These are phyloP conservation scores for Tulasnella sp. DNA, from an alignment of 768 basidiomycete genomes.

Conservation along the genomic window DNA sequence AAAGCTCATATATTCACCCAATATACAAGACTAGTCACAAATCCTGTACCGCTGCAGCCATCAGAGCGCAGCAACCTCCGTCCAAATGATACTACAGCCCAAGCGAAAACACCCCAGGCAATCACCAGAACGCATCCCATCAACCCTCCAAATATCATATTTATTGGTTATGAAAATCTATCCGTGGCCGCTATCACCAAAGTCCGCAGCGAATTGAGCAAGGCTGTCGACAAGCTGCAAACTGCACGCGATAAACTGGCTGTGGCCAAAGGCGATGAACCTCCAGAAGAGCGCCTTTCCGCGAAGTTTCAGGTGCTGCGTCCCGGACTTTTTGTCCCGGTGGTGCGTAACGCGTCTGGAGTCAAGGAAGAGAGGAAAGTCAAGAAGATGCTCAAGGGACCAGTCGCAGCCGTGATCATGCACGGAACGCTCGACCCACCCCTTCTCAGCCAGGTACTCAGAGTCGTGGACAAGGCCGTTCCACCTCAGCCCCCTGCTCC, in stretches of 20 bases:
- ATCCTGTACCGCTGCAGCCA: neutral
- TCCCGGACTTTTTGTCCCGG: constrained; percentile 12
- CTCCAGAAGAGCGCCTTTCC: neutral
- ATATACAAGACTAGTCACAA: constrained; percentile 7
- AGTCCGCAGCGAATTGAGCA: neutral
- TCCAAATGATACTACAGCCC: neutral
- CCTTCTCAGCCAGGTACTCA: neutral
- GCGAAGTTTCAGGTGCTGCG: constrained; percentile 8
- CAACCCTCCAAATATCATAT: neutral
- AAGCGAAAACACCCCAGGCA: neutral
- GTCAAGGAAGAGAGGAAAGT: constrained; percentile 6
- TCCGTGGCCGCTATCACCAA: constrained; percentile 7
- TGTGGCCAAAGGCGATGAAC: neutral
- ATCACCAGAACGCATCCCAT: neutral
- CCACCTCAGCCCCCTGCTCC: neutral
- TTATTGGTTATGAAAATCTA: constrained; percentile 12
- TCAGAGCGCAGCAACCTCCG: neutral
- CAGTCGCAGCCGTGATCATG: constrained; percentile 7
- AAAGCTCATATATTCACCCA: constrained; percentile 11
- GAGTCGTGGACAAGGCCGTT: constrained; percentile 4
- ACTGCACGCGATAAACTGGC: neutral
- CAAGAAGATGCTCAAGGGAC: constrained; percentile 7
- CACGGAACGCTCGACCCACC: constrained; percentile 8
- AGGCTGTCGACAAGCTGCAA: neutral
- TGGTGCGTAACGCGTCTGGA: constrained; percentile 8